A percentile compares a stretch with the other conserved stretches of the same genome.
Evolutionary conservation across 2,329 filamentous ascomycete genomes (phyloP).

Genomic region (Aspergillus ibericus): DNA sequence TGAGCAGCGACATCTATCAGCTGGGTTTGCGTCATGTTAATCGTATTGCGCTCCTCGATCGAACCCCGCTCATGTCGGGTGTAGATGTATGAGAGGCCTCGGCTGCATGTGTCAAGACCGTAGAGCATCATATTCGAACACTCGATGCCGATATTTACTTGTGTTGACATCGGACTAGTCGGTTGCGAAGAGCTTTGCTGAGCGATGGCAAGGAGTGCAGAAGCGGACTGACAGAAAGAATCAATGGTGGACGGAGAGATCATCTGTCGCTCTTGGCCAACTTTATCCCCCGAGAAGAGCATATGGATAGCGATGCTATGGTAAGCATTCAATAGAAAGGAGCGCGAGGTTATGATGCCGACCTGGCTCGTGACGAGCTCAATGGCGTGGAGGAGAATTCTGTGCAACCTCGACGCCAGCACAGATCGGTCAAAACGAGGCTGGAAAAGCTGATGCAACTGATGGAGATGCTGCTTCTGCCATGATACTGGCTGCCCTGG

Average conservation of each 20-base stretch:
- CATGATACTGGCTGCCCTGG: neutral
- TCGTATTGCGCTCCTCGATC: neutral
- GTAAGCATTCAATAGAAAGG: constrained; percentile 1
- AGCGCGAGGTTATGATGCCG: neutral
- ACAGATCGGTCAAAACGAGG: neutral
- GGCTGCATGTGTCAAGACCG: constrained; percentile 2
- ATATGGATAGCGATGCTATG: constrained; percentile 8
- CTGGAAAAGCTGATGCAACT: constrained; percentile 9
- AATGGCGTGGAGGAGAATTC: constrained; percentile 7
- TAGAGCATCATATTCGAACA: neutral
- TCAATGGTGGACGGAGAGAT: neutral
- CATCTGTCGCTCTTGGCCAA: neutral
- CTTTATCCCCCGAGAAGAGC: neutral
- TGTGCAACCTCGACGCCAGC: neutral
- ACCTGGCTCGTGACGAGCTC: neutral
- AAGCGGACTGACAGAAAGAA: constrained; percentile 5
- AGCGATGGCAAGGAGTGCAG: neutral
- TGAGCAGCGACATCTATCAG: neutral
- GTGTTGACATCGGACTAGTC: neutral
- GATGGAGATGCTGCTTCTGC: constrained; percentile 9
- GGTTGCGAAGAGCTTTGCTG: neutral
- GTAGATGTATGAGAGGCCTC: constrained; percentile 4
- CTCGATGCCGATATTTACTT: neutral
- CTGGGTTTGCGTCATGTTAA: neutral
- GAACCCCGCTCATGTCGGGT: neutral